Evolutionary conservation across 1,284 basidiomycete genomes (phyloP).

Genomic region (Ustilago trichophora): DNA sequence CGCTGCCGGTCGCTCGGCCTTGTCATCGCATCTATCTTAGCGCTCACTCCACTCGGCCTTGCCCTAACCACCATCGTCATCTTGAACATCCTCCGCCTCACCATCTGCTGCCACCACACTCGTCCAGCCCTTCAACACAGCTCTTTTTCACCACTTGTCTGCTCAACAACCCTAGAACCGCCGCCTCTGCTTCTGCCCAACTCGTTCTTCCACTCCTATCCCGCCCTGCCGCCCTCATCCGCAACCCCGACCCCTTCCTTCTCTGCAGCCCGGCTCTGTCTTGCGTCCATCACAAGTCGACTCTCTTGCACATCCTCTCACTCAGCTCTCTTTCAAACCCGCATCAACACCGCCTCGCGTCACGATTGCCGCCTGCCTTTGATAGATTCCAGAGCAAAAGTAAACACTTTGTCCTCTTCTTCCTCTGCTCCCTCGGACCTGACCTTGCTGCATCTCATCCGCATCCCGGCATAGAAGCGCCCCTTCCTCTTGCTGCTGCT

Average conservation of each 20-base stretch:
- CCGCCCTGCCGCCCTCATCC: slow-evolving; percentile 5
- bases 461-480: slow-evolving; percentile 10
- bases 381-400: too few relatives aligned
- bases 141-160: neutral
- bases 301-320: slow-evolving; percentile 1
- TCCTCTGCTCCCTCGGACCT: neutral
- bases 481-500: neutral
- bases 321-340: slow-evolving; percentile 9
- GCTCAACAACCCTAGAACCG: neutral
- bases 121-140: neutral
- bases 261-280: slow-evolving; percentile 15
- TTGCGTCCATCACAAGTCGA: neutral
- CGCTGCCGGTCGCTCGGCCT: slow-evolving; percentile 39
- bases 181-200: neutral
- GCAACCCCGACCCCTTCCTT: slow-evolving; percentile 16
- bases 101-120: neutral
- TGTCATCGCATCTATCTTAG: slow-evolving; percentile 22
- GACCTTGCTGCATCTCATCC: slow-evolving; percentile 6
- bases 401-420: slow-evolving; percentile 18
- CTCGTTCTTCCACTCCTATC: slow-evolving; percentile 3
- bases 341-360: slow-evolving; percentile 26
- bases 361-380: slow-evolving; percentile 2
- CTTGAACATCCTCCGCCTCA: too few relatives aligned
- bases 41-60: slow-evolving; percentile 4
- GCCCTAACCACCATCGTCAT: too few relatives aligned